Base-by-base conservation (phyloP, 257 asterid species). In the Salvia hispanica region DNA sequence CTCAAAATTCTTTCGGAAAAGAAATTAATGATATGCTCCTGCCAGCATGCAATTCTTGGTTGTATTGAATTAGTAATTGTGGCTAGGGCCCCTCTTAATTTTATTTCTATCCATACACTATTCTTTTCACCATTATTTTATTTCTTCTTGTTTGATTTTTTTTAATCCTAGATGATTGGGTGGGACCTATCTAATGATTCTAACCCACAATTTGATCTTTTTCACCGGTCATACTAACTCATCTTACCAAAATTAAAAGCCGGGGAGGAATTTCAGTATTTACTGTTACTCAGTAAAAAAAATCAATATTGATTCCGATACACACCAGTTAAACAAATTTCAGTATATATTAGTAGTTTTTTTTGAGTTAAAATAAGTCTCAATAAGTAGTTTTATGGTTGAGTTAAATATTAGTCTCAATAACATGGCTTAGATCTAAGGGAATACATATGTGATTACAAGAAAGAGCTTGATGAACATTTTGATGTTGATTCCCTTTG, bases 21-120 rank as follows among this genome's bases (percentile, higher is more conserved):
- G 2, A 37, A 13, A 36, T 5, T 18, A 43, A 28, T 52, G 16
- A 42, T 53, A 33, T 53, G 9, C 46, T 43, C 4, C 46, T 60
- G 69, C 64, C 78, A 58, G 70, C 31, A 25, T 25, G 31, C 78
- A 60, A 28, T 60, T 48, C 5, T 67, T 74, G 70, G 66, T 44
- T 47, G 66, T 60, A 74, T 67, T 53, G 51, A 52, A 59, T 52
- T 50, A 50, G 51, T 56, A 25, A 25, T 25, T 21, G 37, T 72
- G 9, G 46, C 21, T 18, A 12, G 57, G 78, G 76, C 34, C 50
- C 69, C 64, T 5, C 48, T 7, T 43, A 14, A 7, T 43, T 62
- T 62, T 53, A n/a, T 43, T 34, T 37, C 31, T 62, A 12, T 12
- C 25, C 25, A 21, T 21, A 21, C 25, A 3, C 9, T 39, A 18